Percentiles rank a stretch among this genome's conserved stretches.
phyloP scores from a whole-genome alignment of 192 early-diverging fungal genomes.

The Backusella morwellensis region DNA sequence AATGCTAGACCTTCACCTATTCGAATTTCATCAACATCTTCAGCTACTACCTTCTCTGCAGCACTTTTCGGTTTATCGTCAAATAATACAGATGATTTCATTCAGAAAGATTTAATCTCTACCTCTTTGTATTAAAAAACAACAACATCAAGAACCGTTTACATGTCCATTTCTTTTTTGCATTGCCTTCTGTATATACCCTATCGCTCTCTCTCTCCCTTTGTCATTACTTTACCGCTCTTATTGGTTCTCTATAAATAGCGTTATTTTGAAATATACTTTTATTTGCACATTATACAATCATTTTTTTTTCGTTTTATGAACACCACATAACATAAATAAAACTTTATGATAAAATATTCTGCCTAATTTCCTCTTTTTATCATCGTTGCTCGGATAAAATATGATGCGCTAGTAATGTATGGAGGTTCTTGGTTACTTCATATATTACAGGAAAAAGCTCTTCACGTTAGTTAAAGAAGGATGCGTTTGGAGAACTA shows the following conservation, averaged over 20 bases:
- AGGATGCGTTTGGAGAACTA: background rate
- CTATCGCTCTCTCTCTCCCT: background rate
- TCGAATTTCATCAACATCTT: background rate
- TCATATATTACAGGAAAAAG: background rate
- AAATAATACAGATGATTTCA: slow-evolving; percentile 24
- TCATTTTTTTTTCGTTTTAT: background rate
- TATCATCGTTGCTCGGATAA: background rate
- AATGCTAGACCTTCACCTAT: background rate
- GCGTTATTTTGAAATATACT: background rate
- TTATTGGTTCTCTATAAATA: slow-evolving; percentile 1
- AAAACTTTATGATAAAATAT: background rate
- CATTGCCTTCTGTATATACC: background rate
- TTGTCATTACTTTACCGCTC: background rate
- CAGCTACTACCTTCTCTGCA: background rate
- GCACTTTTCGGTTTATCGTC: background rate
- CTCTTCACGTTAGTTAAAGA: background rate
- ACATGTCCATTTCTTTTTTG: background rate
- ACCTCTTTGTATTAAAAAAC: slow-evolving; percentile 6
- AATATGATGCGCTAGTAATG: background rate
- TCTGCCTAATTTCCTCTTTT: background rate
- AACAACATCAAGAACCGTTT: background rate
- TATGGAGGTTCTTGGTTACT: background rate
- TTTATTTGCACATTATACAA: background rate
- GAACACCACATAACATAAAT: background rate
- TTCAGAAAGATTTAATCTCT: slow-evolving; percentile 22